Evolutionary conservation across 345 rosid genomes (phyloP).

Genomic region (Litchi chinensis): DNA sequence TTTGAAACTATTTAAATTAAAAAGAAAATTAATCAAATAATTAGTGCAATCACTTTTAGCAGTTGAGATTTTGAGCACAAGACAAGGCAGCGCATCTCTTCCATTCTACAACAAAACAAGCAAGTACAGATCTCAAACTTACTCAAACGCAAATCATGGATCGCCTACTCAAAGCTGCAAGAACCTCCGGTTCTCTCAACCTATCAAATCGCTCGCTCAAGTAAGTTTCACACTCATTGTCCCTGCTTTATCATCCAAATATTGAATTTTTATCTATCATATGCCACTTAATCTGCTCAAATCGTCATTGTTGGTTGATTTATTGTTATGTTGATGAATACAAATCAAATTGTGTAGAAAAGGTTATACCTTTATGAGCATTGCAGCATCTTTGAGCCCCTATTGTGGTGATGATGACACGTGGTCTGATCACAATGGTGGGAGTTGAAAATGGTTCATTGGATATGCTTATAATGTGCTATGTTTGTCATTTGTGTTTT

Average conservation of each 20-base stretch:
- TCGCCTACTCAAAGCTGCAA: conserved; percentile 78
- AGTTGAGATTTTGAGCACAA: background rate
- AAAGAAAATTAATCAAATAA: too few relatives aligned
- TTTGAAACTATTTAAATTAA: too few relatives aligned
- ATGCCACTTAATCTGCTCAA: background rate
- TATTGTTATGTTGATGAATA: background rate
- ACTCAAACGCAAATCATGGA: conserved; percentile 50
- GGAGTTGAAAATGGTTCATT: background rate
- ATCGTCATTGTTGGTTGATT: background rate
- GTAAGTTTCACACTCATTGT: conserved; percentile 30
- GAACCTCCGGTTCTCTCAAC: conserved; percentile 90
- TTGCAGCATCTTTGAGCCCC: conserved; percentile 1
- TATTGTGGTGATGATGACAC: background rate
- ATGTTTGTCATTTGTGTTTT: background rate
- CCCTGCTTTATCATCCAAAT: background rate
- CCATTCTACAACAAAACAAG: background rate
- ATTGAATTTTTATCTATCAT: background rate
- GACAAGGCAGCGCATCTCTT: background rate
- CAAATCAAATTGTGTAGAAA: background rate
- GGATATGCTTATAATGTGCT: background rate
- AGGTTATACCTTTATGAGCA: background rate
- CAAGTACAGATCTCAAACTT: background rate
- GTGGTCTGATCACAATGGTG: background rate
- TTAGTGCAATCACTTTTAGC: too few relatives aligned
- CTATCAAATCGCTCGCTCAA: conserved; percentile 89